Percentiles rank a stretch among this genome's conserved stretches.
These are phyloP conservation scores for Cryptococcus amylolentus DNA, from an alignment of 1,284 basidiomycete species.

Conservation along the genomic window DNA sequence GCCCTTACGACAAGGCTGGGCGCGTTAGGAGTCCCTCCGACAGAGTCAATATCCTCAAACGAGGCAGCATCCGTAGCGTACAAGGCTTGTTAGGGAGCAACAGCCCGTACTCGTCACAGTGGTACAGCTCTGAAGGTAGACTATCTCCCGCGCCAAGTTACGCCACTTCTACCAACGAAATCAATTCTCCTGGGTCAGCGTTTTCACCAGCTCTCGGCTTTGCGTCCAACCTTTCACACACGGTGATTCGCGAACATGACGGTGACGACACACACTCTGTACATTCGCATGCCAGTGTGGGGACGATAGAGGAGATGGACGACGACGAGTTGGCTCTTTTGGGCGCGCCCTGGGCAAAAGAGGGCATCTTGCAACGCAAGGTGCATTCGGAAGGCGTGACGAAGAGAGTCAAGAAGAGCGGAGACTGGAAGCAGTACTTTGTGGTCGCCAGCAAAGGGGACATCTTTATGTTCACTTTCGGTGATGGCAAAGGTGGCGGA, in stretches of 20 bases:
- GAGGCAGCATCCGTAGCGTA: constrained; percentile 81
- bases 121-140: constrained; percentile 63
- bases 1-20: constrained; percentile 14
- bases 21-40: constrained; percentile 35
- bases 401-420: constrained; percentile 71
- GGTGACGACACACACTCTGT: constrained; percentile 71
- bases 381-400: constrained; percentile 80
- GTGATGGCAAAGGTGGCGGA: constrained; percentile 54
- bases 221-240: constrained; percentile 89
- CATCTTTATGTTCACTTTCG: constrained; percentile 91
- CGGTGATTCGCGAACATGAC: constrained; percentile 93
- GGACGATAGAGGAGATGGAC: constrained; percentile 57
- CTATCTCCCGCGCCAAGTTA: constrained; percentile 84
- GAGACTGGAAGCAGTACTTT: constrained; percentile 84
- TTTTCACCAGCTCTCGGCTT: constrained; percentile 83
- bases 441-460: constrained; percentile 92
- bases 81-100: constrained; percentile 62
- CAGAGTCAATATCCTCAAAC: constrained; percentile 70
- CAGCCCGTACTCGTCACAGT: constrained; percentile 26
- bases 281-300: constrained; percentile 58
- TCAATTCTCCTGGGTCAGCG: constrained; percentile 46
- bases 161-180: constrained; percentile 77
- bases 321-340: constrained; percentile 93
- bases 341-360: constrained; percentile 97
- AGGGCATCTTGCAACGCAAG: constrained; percentile 89